Percentiles rank a stretch among this genome's conserved stretches.
These are phyloP conservation scores for Silene latifolia DNA, from an alignment of 148 eudicot species.

Conservation along the genomic window DNA sequence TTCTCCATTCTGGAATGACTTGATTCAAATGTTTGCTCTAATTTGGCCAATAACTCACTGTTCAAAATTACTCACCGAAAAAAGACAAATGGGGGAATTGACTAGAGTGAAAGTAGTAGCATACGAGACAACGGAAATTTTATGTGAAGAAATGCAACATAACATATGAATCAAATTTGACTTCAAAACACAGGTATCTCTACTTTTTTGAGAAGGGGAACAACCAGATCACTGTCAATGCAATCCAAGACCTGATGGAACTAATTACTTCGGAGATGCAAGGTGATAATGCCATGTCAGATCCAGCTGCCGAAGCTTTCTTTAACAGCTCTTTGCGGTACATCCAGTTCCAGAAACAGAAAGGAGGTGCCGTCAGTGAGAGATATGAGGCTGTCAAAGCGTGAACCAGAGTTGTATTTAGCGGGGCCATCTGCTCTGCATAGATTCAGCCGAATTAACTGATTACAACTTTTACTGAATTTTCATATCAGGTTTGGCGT, in stretches of 20 bases:
- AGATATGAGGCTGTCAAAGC: conserved; percentile 68
- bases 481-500: neutral
- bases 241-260: conserved; percentile 80
- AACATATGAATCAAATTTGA: neutral
- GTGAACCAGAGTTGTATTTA: conserved; percentile 21
- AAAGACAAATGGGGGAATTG: neutral
- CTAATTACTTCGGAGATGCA: conserved; percentile 81
- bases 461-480: conserved; percentile 8
- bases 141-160: neutral
- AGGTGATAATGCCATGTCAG: conserved; percentile 55
- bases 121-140: neutral
- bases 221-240: conserved; percentile 64
- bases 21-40: neutral
- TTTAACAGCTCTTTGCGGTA: conserved; percentile 81
- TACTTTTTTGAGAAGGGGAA: conserved; percentile 96
- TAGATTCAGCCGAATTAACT: conserved; percentile 4
- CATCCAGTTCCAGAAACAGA: conserved; percentile 93
- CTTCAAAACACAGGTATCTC: conserved; percentile 58
- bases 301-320: conserved; percentile 88
- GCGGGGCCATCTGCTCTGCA: neutral
- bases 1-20: neutral
- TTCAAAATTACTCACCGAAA: neutral
- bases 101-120: neutral
- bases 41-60: neutral
- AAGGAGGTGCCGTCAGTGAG: conserved; percentile 88